Conservation (phyloP, 192 early-diverging fungal species). For the Gaertneriomyces semiglobifer region DNA sequence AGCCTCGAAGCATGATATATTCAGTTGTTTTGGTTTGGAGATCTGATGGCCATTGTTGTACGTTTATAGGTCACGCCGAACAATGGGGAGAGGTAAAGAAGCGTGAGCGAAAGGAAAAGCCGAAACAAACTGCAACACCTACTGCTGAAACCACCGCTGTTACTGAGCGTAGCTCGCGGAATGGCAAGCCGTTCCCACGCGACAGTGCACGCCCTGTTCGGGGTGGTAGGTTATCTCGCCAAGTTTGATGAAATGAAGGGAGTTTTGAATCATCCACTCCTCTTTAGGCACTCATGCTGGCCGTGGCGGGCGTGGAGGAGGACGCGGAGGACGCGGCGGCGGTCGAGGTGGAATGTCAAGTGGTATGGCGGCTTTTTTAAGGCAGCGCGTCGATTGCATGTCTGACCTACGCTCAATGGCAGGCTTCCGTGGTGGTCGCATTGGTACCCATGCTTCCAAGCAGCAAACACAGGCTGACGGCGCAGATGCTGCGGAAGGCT, state of each 20-base stretch:
- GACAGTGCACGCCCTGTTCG: conserved; percentile 36
- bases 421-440: no score
- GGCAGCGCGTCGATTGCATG: no score
- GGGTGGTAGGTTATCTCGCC: conserved; percentile 49
- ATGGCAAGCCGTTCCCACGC: neutral
- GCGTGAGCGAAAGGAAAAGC: conserved; percentile 60
- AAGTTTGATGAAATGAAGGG: conserved; percentile 9
- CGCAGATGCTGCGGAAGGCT: no score
- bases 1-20: conserved; percentile 13
- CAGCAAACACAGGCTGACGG: no score
- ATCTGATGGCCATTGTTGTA: conserved; percentile 16
- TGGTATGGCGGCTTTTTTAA: no score
- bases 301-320: conserved; percentile 64
- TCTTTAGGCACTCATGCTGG: conserved; percentile 32
- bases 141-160: conserved; percentile 5
- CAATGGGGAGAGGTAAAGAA: conserved; percentile 89
- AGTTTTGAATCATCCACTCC: neutral
- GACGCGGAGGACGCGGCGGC: conserved; percentile 57
- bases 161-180: conserved; percentile 2
- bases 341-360: conserved; percentile 41
- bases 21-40: neutral
- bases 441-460: no score
- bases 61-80: conserved; percentile 62
- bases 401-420: no score
- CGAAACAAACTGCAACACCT: conserved; percentile 16